These are phyloP conservation scores for Mercurialis annua DNA, from an alignment of 345 rosid genomes.

Conservation along the genomic window DNA sequence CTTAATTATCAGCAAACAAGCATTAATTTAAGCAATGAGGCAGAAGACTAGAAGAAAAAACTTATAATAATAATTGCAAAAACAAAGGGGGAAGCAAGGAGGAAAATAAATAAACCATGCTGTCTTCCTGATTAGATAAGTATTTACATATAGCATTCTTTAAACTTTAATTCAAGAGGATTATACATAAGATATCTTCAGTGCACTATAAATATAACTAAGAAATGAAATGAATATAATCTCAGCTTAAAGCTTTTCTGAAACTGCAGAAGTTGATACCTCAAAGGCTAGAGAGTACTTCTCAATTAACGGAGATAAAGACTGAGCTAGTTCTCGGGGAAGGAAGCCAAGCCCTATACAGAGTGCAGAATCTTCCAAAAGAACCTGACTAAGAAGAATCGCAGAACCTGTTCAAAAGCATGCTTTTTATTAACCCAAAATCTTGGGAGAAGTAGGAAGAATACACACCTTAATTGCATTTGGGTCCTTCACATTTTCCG, in stretches of 20 bases:
- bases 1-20: not conserved
- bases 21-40: not conserved
- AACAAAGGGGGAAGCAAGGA: not conserved
- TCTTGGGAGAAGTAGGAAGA: conserved; percentile 5
- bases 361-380: conserved; percentile 43
- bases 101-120: too few relatives aligned
- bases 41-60: not conserved
- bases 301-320: conserved; percentile 68
- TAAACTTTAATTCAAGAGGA: not conserved
- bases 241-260: not conserved
- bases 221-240: not conserved
- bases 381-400: conserved; percentile 49
- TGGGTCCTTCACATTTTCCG: conserved; percentile 62
- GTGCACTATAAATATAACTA: not conserved
- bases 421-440: not conserved
- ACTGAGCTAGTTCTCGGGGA: conserved; percentile 68
- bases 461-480: conserved; percentile 69
- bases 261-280: conserved; percentile 41
- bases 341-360: conserved; percentile 69
- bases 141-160: too few relatives aligned
- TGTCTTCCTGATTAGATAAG: too few relatives aligned
- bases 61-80: not conserved
- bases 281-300: conserved; percentile 51
- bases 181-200: not conserved
- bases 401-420: not conserved